Evolutionary conservation across 2,329 filamentous ascomycete species (phyloP), one percentile per base, ranked within the genome.

Genomic region (Penicillium aurantiogriseum): DNA sequence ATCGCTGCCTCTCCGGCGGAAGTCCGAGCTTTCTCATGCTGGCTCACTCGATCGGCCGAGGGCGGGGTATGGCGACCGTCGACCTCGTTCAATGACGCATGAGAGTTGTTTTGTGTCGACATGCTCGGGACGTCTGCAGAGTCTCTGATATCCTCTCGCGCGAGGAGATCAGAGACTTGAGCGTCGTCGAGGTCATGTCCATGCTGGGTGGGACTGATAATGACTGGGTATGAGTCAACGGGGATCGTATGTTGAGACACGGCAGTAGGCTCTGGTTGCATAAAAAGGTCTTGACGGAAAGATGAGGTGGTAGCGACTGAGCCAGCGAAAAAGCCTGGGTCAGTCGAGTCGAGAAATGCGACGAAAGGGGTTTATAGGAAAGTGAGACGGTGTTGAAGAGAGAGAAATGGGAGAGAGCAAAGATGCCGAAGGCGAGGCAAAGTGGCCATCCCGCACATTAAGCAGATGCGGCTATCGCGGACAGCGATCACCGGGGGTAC

Each of bases 191-290:
- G 71, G 71, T 74, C 72, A 74, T 79, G 74, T 82, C 85, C 85
- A 88, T 88, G 80, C 77, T 88, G 83, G 80, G 76, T 78, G 69
- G 76, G 60, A 56, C 72, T 59, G 57, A 64, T 56, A 62, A 70
- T 67, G 68, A 74, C 63, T 67, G 65, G 68, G 66, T 72, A 66
- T 69, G 71, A 69, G 66, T 77, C 69, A 68, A 73, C 62, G 64
- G 72, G 68, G 59, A 70, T 69, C 67, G 72, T 74, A 74, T 77
- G 76, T 76, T 78, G 77, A 71, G 73, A 76, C 72, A 75, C 76
- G 77, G 79, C 74, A 70, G 77, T 69, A 68, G 79, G 75, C 82
- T 82, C 84, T 80, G 85, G 74, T 81, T 85, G 85, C 85, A 88
- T 88, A 87, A 82, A 87, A 87, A 73, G 74, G 59, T 70, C 71